Base-by-base conservation (phyloP, 192 early-diverging fungal species). In the Coemansia brasiliensis region DNA sequence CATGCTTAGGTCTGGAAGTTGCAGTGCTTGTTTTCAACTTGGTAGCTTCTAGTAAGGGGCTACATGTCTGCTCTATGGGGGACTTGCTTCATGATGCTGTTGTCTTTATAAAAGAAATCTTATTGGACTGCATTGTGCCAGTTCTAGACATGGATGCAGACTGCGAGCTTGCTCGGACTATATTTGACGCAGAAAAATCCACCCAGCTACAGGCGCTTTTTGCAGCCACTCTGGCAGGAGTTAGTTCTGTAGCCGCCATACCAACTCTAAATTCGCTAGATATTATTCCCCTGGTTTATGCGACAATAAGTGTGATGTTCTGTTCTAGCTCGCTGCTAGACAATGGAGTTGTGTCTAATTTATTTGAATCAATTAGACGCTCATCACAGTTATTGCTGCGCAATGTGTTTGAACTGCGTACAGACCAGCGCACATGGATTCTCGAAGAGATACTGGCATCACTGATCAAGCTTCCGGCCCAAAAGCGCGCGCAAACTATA, bases 391-490 rank as follows among this genome's bases (percentile, higher is more conserved):
- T 49, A 41, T 57, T 77, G 52, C 54, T 77, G 27, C 68, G 69
- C 9, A 64, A 48, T 32, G 57, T 77, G 16, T 77, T 71, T 55
- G 74, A 70, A 44, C 25, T 49, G 6, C 59, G 67, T 11, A 40
- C 60, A 4, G 69, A 63, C 20, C 92, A 94, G 52, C 81, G 92
- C 21, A 66, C 63, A 17, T 91, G 91, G 83, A 91, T 96, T 22
- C 61, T 96, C 20, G 94, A 93, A 52, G 94, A 96, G 54, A 87
- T 93, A n/a, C 74, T 92, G 13, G 84, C 84, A 0, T 85, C 86
- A 21, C 57, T 94, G 10, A 83, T 88, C 45, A 87, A 86, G 51
- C 63, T 92, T n/a, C 83, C 87, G 5, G 78, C 81, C 2, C 73
- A 65, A 16, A 85, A 85, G 59, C 81, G 82, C 16, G 63, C 61